Evolutionary conservation across 2,329 filamentous ascomycete genomes (phyloP).

Genomic region (Alternaria sp.): DNA sequence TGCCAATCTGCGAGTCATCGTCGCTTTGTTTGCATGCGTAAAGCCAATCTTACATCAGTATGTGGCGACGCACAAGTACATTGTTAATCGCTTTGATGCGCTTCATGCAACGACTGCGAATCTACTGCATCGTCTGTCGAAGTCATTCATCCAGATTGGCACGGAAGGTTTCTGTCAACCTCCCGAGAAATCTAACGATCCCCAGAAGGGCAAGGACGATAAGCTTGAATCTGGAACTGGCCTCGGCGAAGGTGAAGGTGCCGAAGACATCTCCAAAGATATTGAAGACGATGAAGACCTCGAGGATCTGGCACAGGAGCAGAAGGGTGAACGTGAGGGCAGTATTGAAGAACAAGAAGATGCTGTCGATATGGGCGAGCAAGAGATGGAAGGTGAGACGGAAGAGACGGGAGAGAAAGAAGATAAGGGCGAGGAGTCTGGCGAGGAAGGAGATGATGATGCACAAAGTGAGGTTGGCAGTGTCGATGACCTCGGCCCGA

Average conservation of each 20-base stretch:
- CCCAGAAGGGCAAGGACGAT: constrained; percentile 71
- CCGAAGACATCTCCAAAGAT: constrained; percentile 97
- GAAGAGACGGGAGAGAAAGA: constrained; percentile 63
- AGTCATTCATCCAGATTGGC: constrained; percentile 78
- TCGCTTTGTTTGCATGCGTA: constrained; percentile 65
- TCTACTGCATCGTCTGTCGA: constrained; percentile 76
- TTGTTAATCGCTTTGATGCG: constrained; percentile 64
- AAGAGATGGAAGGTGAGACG: constrained; percentile 87
- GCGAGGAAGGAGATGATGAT: constrained; percentile 59
- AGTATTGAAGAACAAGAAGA: constrained; percentile 82
- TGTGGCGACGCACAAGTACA: constrained; percentile 63
- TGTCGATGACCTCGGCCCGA: constrained; percentile 88
- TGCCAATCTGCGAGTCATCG: constrained; percentile 53
- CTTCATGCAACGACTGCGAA: constrained; percentile 75
- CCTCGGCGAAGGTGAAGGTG: constrained; percentile 91
- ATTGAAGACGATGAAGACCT: constrained; percentile 93
- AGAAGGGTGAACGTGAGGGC: constrained; percentile 64
- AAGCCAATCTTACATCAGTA: constrained; percentile 80
- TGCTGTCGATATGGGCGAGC: constrained; percentile 89
- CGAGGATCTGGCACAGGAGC: constrained; percentile 86
- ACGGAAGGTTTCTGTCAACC: constrained; percentile 91
- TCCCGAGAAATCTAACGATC: constrained; percentile 72
- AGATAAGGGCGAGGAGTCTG: constrained; percentile 64
- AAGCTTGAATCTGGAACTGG: constrained; percentile 91
- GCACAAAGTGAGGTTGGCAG: constrained; percentile 90